phyloP scores from a whole-genome alignment of 2,329 filamentous ascomycete genomes.

The Sporothrix sp. region DNA sequence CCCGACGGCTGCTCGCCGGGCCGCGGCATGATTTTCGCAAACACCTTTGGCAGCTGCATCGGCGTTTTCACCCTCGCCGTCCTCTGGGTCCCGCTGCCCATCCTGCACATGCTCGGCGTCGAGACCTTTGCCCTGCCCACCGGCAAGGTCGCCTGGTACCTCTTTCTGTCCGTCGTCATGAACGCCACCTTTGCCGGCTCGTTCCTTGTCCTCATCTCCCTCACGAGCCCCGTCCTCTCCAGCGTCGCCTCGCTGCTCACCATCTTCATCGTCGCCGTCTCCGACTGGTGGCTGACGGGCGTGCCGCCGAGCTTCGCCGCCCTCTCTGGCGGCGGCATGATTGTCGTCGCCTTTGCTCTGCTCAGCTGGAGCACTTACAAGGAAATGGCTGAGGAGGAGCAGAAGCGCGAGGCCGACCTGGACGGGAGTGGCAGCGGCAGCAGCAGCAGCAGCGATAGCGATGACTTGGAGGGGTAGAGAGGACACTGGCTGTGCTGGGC shows the following conservation, averaged over 20 bases:
- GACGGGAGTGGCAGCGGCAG: slow-evolving; percentile 18
- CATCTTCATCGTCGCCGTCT: slow-evolving; percentile 90
- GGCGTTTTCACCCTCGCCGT: slow-evolving; percentile 77
- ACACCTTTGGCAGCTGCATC: slow-evolving; percentile 80
- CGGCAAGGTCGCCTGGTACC: slow-evolving; percentile 68
- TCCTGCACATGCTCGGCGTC: slow-evolving; percentile 68
- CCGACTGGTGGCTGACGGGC: slow-evolving; percentile 80
- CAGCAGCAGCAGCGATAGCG: no score
- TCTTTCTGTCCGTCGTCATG: slow-evolving; percentile 69
- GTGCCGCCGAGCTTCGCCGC: slow-evolving; percentile 65
- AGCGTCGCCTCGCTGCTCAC: slow-evolving; percentile 89
- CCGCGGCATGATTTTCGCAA: slow-evolving; percentile 95
- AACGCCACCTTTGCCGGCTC: slow-evolving; percentile 90
- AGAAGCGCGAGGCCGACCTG: slow-evolving; percentile 41
- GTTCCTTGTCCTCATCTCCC: slow-evolving; percentile 83
- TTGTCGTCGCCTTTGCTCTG: slow-evolving; percentile 78
- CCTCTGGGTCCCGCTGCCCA: slow-evolving; percentile 83
- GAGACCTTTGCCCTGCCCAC: slow-evolving; percentile 76
- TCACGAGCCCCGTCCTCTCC: slow-evolving; percentile 86
- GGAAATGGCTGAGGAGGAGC: slow-evolving; percentile 80
- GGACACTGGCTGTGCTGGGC: no score
- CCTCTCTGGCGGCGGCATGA: slow-evolving; percentile 72
- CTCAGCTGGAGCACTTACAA: slow-evolving; percentile 85
- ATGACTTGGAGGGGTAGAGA: slow-evolving; percentile 12
- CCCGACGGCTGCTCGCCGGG: slow-evolving; percentile 75